phyloP scores from a whole-genome alignment of 352 stramenopile genomes.

The Stephanocyclus meneghinianus region DNA sequence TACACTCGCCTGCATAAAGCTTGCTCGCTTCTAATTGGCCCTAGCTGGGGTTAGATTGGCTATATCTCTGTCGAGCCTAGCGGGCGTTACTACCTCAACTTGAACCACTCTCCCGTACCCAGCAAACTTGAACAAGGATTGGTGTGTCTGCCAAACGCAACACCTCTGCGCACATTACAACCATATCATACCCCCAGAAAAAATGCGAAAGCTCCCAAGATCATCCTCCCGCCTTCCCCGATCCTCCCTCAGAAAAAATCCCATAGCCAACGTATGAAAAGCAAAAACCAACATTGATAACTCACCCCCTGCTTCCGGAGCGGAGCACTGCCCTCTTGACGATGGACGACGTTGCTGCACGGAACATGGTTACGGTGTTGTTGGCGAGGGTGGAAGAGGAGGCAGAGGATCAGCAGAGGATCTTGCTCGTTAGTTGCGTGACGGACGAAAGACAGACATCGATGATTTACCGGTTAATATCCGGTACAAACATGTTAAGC shows the following conservation, averaged over 20 bases:
- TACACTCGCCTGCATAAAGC: too few relatives aligned
- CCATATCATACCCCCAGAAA: not conserved
- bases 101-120: not conserved
- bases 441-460: not conserved
- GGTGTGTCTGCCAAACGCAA: not conserved
- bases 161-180: not conserved
- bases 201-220: not conserved
- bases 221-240: not conserved
- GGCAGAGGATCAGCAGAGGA: not conserved
- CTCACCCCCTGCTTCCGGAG: slow-evolving; percentile 54
- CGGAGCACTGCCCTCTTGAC: slow-evolving; percentile 53
- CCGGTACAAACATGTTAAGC: too few relatives aligned
- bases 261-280: not conserved
- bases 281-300: slow-evolving; percentile 11
- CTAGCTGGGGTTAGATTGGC: too few relatives aligned
- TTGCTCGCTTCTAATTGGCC: too few relatives aligned
- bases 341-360: slow-evolving; percentile 57
- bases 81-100: not conserved
- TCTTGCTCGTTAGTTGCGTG: not conserved
- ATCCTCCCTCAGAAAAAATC: not conserved
- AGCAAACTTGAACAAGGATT: not conserved
- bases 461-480: not conserved
- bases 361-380: slow-evolving; percentile 57
- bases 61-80: too few relatives aligned
- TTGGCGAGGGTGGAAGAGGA: not conserved